Conservation (phyloP, 208 protist species). For the Leishmania lainsoni region DNA sequence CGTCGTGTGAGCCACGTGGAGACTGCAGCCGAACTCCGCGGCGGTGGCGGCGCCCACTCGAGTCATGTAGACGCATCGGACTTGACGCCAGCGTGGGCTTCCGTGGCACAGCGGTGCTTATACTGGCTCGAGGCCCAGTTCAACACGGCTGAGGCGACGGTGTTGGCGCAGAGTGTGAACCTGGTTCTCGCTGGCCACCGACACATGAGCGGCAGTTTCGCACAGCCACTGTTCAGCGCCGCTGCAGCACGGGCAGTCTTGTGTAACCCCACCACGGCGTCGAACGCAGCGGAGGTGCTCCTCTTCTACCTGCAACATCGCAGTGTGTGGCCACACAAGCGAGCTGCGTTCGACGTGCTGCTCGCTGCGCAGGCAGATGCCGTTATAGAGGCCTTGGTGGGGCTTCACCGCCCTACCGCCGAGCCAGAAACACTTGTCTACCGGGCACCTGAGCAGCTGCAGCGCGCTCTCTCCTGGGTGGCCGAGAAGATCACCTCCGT, state of each 20-base stretch:
- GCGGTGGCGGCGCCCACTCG: not conserved
- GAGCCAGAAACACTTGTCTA: constrained; percentile 24
- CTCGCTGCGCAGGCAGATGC: constrained; percentile 22
- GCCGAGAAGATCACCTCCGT: constrained; percentile 10
- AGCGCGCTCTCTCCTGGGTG: constrained; percentile 22
- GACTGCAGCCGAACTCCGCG: not conserved
- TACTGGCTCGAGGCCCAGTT: constrained; percentile 34
- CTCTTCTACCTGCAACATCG: constrained; percentile 11
- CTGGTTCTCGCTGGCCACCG: not conserved
- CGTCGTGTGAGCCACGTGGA: not conserved
- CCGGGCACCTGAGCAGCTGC: constrained; percentile 26
- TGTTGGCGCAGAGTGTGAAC: not conserved
- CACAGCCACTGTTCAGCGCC: not conserved
- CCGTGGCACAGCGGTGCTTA: constrained; percentile 14
- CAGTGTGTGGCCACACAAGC: not conserved
- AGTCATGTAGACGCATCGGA: not conserved
- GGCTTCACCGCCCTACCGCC: constrained; percentile 13
- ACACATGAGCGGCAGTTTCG: not conserved
- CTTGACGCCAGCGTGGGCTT: constrained; percentile 3
- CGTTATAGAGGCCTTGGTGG: constrained; percentile 7
- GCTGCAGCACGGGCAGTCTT: not conserved
- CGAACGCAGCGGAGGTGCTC: constrained; percentile 2
- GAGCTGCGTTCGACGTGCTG: constrained; percentile 13
- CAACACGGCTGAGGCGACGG: constrained; percentile 19
- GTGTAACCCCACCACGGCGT: not conserved